Evolutionary conservation across 2,329 filamentous ascomycete species (phyloP).

Genomic region (Lasiodiplodia theobromae): DNA sequence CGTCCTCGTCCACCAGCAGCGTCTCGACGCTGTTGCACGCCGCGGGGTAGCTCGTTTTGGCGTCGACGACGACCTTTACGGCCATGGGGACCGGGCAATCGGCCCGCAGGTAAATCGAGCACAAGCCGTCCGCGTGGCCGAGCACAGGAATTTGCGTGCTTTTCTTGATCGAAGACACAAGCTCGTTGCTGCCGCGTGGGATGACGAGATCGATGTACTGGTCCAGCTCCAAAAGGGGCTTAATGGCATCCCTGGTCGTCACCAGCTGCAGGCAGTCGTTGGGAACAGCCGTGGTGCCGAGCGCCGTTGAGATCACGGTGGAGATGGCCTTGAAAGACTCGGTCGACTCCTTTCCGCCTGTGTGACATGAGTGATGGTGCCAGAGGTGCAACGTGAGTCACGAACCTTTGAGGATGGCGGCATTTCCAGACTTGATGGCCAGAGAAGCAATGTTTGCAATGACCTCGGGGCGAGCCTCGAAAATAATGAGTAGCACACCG

Average conservation of each 20-base stretch:
- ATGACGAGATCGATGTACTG: constrained; percentile 93
- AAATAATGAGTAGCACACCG: constrained; percentile 97
- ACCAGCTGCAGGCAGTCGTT: constrained; percentile 91
- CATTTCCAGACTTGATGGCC: constrained; percentile 96
- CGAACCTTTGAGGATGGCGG: constrained; percentile 88
- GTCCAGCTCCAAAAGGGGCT: constrained; percentile 85
- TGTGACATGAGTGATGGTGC: constrained; percentile 10
- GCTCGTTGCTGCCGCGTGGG: constrained; percentile 86
- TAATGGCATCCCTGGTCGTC: constrained; percentile 88
- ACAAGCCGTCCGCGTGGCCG: constrained; percentile 94
- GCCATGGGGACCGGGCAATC: constrained; percentile 78
- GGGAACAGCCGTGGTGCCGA: constrained; percentile 76
- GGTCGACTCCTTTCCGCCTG: constrained; percentile 90
- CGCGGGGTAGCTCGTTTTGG: constrained; percentile 93
- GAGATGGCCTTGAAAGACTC: constrained; percentile 95
- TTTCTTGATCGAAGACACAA: constrained; percentile 88
- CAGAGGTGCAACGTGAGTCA: not conserved
- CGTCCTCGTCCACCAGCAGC: constrained; percentile 79
- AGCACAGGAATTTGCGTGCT: constrained; percentile 94
- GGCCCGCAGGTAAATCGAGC: constrained; percentile 81
- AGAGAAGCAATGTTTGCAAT: constrained; percentile 97
- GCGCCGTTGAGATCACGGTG: constrained; percentile 78
- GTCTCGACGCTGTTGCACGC: constrained; percentile 97
- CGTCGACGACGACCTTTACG: constrained; percentile 80
- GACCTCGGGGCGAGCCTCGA: constrained; percentile 95